Base-by-base conservation (phyloP, 2,329 filamentous ascomycete genomes). In the Colletotrichum higginsianum region DNA sequence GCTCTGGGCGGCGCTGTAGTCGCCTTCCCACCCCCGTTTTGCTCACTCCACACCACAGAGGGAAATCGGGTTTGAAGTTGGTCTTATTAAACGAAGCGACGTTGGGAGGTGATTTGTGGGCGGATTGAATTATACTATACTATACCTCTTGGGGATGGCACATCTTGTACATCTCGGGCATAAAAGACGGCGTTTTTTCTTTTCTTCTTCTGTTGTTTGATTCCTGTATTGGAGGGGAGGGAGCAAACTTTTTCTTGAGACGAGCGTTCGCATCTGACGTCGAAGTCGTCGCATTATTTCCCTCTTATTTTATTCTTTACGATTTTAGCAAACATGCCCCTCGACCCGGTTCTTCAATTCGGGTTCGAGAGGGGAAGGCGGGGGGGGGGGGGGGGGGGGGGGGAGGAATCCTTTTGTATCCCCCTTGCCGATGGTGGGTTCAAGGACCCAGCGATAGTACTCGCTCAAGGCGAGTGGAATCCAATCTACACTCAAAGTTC, bases 1-100 rank as follows among this genome's bases (percentile, higher is more conserved):
- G 8, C 46, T 85, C 3, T 85, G 80, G 80, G 73, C 84, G 15
- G 47, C 85, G 58, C 72, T 85, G 52, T 85, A 78, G 78, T 67
- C 55, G 40, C 21, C 16, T 35, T n/a, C 2, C 18, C 16, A 9
- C 11, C 5, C 15, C 9, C 38, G 6, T 15, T 40, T 8, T 26
- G 4, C 21, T 44, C 9, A n/a, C n/a, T 5, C 13, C 2, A n/a
- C 4, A 8, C 7, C 4, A 30, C 30, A 8, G 30, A 3, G 30
- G 1, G 30, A 8, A 4, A 30, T 6, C 30, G 30, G 30, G 30
- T 30, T 9, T n/a, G n/a, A 8, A 30, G 30, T 6, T 6, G 8
- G 30, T 30, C 30, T 30, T 30, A 8, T 8, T 35, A 11, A 53
- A 35, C 30, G 63, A 35, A 8, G 18, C 13, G 21, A 18, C 23